Evolutionary conservation across 2,329 filamentous ascomycete genomes (phyloP), one percentile per base, ranked within the genome.

Genomic region (Fusarium pseudonygamai): DNA sequence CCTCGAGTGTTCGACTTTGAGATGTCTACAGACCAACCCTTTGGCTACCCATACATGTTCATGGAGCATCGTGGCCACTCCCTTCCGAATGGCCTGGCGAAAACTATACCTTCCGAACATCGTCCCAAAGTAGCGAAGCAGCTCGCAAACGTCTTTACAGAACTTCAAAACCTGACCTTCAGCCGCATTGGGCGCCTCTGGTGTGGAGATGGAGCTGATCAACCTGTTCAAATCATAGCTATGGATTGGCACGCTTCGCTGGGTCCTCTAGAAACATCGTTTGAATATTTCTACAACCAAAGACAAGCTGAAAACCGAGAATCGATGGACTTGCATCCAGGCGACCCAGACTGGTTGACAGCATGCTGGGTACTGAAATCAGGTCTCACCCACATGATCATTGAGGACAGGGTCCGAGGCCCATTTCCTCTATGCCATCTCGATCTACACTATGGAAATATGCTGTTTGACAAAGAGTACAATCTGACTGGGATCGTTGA

Each of bases 381-480:
- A 15, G 24, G 71, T 43, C 64, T 81, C 18, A 36, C 78, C 22
- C 75, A 80, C 10, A 79, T 79, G 14, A 63, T 80, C 32, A 65
- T 80, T 46, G 77, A 80, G 57, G 75, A 78, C 40, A 70, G 77
- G 57, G 64, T 81, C 26, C 69, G 72, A 58, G 79, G 82, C 47
- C 81, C 81, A 2, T 20, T 84, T 82, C 74, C 79, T 80, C 70
- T 83, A 2, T 82, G 81, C 65, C 78, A 80, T 55, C 64, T 80
- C 7, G 79, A 79, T 24, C 71, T 83, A 7, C 82, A 82, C 74
- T 80, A 75, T 67, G 81, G 81, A 43, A 84, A 85, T 47, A 74
- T 85, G 67, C 80, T 84, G 11, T 84, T 84, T 36, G 83, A 84
- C 67, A 67, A 80, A 24, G 82, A 84, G 50, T 83, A 82, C 71